phyloP scores from a whole-genome alignment of 495 filamentous ascomycete genomes.

The Neurospora sp. region DNA sequence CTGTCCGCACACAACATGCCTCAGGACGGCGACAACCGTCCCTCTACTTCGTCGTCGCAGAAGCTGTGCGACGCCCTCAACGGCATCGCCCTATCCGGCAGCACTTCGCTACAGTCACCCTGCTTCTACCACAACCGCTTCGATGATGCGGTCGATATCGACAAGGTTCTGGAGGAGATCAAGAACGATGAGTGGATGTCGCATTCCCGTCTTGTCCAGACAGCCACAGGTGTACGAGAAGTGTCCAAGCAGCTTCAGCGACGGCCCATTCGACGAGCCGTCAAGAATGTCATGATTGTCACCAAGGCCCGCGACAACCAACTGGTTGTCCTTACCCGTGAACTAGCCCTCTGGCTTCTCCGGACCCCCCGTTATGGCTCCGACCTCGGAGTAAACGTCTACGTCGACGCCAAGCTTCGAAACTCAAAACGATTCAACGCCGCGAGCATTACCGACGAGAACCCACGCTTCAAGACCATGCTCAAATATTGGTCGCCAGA shows the following conservation, averaged over 20 bases:
- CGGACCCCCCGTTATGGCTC: conserved; percentile 73
- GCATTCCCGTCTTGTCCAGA: conserved; percentile 87
- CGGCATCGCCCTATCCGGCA: conserved; percentile 41
- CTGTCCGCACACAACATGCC: conserved; percentile 30
- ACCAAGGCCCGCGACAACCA: conserved; percentile 93
- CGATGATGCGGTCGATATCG: conserved; percentile 89
- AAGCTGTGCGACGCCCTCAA: conserved; percentile 57
- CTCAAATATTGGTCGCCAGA: conserved; percentile 91
- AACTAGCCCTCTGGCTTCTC: conserved; percentile 78
- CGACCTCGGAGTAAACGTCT: conserved; percentile 75
- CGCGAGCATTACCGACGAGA: conserved; percentile 56
- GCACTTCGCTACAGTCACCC: conserved; percentile 62
- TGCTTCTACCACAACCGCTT: conserved; percentile 97
- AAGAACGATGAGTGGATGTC: conserved; percentile 81
- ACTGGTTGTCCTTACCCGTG: conserved; percentile 73
- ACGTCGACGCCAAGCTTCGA: conserved; percentile 84
- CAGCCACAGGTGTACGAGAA: conserved; percentile 86
- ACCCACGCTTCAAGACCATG: conserved; percentile 65
- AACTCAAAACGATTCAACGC: conserved; percentile 79
- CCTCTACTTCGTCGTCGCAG: conserved; percentile 43
- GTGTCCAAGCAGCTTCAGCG: conserved; percentile 89
- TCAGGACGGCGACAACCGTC: conserved; percentile 33
- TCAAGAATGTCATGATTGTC: conserved; percentile 88
- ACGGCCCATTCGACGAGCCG: conserved; percentile 75
- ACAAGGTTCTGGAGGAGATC: conserved; percentile 92